Conservation (phyloP, 306 rosid genomes). For the Lathyrus sativus region DNA sequence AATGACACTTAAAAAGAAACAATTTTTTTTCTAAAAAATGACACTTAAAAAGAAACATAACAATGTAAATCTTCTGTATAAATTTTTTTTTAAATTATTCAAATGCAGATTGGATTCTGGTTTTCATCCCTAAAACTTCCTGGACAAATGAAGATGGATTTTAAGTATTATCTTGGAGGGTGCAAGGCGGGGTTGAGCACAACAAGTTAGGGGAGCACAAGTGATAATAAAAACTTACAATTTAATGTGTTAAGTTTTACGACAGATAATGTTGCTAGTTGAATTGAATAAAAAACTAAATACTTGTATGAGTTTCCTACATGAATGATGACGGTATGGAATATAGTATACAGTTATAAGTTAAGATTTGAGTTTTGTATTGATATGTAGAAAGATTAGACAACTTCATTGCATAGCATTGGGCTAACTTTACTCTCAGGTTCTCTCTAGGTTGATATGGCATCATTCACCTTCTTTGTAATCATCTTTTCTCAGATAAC, state of each 20-base stretch:
- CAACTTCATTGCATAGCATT: not conserved
- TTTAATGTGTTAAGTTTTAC: not conserved
- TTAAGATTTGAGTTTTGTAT: too few species aligned
- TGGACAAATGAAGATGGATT: not conserved
- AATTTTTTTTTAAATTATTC: not conserved
- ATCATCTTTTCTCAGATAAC: not conserved
- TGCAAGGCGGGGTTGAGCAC: conserved; percentile 16
- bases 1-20: too few species aligned
- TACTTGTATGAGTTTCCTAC: not conserved
- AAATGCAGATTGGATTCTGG: not conserved
- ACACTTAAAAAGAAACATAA: too few species aligned
- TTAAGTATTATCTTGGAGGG: not conserved
- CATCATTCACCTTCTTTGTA: not conserved
- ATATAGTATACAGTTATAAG: too few species aligned
- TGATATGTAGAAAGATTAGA: too few species aligned
- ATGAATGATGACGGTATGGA: too few species aligned
- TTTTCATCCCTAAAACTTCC: conserved; percentile 15
- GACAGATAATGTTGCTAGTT: not conserved
- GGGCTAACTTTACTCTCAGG: not conserved
- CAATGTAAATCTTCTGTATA: not conserved
- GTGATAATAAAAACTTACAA: conserved; percentile 1
- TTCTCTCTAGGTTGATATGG: not conserved
- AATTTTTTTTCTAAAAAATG: too few species aligned
- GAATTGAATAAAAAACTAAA: not conserved
- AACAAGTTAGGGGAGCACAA: not conserved